Evolutionary conservation across 1,139 yeast genomes (phyloP).

Genomic region (Waltiozyma solani): DNA sequence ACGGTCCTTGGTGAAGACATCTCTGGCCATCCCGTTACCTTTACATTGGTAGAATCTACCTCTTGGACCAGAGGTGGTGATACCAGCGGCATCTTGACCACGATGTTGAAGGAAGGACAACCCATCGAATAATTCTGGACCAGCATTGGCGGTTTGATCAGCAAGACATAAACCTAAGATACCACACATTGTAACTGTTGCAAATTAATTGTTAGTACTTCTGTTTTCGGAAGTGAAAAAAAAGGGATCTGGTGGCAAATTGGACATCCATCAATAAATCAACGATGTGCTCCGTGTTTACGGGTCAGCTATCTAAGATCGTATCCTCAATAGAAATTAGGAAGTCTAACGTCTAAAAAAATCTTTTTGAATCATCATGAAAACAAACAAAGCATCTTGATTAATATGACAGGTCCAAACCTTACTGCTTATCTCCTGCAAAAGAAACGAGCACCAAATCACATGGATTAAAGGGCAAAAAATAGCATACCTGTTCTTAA

Average conservation of each 20-base stretch:
- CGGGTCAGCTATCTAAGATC: constrained; percentile 21
- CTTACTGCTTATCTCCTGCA: too few relatives aligned
- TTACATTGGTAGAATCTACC: constrained; percentile 95
- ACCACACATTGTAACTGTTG: constrained; percentile 68
- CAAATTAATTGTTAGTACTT: too few relatives aligned
- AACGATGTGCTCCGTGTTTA: too few relatives aligned
- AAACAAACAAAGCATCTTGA: background rate
- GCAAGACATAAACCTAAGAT: constrained; percentile 82
- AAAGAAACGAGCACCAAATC: too few relatives aligned
- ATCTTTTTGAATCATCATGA: constrained; percentile 12
- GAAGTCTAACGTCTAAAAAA: constrained; percentile 43
- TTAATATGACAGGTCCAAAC: too few relatives aligned
- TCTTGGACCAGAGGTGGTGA: constrained; percentile 87
- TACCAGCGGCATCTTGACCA: constrained; percentile 99
- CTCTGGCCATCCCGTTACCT: constrained; percentile 98
- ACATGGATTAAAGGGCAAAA: background rate
- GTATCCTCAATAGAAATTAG: constrained; percentile 31
- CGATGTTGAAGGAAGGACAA: constrained; percentile 92
- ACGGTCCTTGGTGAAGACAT: constrained; percentile 81
- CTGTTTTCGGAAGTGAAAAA: background rate
- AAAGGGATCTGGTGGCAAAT: too few relatives aligned
- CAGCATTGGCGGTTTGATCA: constrained; percentile 62
- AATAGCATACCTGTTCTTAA: background rate
- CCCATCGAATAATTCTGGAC: constrained; percentile 88
- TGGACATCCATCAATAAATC: too few relatives aligned